phyloP scores from a whole-genome alignment of 495 filamentous ascomycete species.

The Penicillium canariense region DNA sequence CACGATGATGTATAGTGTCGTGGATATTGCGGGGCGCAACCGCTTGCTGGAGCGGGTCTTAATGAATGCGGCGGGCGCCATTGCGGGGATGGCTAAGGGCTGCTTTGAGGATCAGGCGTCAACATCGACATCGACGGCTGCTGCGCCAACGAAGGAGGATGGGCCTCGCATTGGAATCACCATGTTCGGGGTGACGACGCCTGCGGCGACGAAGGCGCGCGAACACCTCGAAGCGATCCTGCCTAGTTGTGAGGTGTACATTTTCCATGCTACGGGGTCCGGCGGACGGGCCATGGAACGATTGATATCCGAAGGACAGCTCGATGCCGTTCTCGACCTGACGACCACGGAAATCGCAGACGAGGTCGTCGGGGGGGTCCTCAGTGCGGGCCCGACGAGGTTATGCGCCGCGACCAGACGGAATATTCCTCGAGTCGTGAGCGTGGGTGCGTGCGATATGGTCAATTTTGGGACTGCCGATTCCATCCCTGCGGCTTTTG shows the following conservation, averaged over 20 bases:
- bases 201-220: slow-evolving; percentile 51
- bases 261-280: slow-evolving; percentile 68
- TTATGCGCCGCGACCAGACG: slow-evolving; percentile 51
- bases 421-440: slow-evolving; percentile 61
- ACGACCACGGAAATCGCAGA: slow-evolving; percentile 70
- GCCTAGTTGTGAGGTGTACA: slow-evolving; percentile 51
- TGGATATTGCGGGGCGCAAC: slow-evolving; percentile 67
- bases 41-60: slow-evolving; percentile 53
- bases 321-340: slow-evolving; percentile 64
- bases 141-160: no score
- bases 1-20: slow-evolving; percentile 65
- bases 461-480: slow-evolving; percentile 60
- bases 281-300: slow-evolving; percentile 69
- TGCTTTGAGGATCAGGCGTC: not conserved
- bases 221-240: slow-evolving; percentile 38
- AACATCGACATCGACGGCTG: not conserved
- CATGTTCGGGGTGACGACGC: slow-evolving; percentile 76
- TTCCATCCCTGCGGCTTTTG: slow-evolving; percentile 51
- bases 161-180: slow-evolving; percentile 52
- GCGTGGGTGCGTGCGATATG: slow-evolving; percentile 66
- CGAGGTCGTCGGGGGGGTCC: slow-evolving; percentile 57
- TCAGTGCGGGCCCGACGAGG: slow-evolving; percentile 53
- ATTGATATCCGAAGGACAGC: slow-evolving; percentile 46
- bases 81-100: slow-evolving; percentile 50
- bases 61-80: slow-evolving; percentile 58